These are phyloP conservation scores for Anisogramma anomala DNA, from an alignment of 2,329 filamentous ascomycete species.

Conservation along the genomic window DNA sequence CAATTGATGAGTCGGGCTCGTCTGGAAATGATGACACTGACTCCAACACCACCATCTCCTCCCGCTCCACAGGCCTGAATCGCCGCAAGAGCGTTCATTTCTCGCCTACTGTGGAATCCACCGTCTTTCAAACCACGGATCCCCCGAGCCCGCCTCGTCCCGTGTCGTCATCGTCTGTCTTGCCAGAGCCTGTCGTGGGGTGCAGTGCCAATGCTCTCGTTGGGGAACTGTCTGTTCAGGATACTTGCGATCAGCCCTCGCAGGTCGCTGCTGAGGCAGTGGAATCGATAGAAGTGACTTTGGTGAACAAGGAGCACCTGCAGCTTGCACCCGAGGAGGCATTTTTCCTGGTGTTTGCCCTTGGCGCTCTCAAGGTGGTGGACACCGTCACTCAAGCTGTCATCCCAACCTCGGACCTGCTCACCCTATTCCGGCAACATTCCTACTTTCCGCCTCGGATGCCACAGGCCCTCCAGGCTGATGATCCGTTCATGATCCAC, in stretches of 20 bases:
- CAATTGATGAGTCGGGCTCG: constrained; percentile 10
- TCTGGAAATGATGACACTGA: constrained; percentile 13
- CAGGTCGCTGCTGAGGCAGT: background rate
- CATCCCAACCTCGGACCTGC: constrained; percentile 44
- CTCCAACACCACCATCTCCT: constrained; percentile 9
- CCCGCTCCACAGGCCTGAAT: constrained; percentile 22
- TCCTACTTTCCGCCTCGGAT: constrained; percentile 55
- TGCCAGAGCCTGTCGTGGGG: background rate
- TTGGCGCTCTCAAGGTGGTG: constrained; percentile 60
- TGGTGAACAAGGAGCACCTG: constrained; percentile 63
- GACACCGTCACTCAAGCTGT: constrained; percentile 33
- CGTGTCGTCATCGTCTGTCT: constrained; percentile 1
- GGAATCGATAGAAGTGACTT: constrained; percentile 12
- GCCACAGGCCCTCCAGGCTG: constrained; percentile 44
- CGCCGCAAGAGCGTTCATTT: constrained; percentile 58
- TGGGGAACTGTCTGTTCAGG: background rate
- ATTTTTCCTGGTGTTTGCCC: constrained; percentile 74
- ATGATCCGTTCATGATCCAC: constrained; percentile 74
- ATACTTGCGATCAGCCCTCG: background rate
- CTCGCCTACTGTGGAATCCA: constrained; percentile 54
- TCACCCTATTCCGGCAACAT: constrained; percentile 55
- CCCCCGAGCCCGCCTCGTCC: constrained; percentile 34
- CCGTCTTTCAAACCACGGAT: constrained; percentile 43
- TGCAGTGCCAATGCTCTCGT: background rate
- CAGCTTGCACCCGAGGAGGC: constrained; percentile 84